These are phyloP conservation scores for Populus hybrid DNA, from an alignment of 441 rosid genomes.

Conservation along the genomic window DNA sequence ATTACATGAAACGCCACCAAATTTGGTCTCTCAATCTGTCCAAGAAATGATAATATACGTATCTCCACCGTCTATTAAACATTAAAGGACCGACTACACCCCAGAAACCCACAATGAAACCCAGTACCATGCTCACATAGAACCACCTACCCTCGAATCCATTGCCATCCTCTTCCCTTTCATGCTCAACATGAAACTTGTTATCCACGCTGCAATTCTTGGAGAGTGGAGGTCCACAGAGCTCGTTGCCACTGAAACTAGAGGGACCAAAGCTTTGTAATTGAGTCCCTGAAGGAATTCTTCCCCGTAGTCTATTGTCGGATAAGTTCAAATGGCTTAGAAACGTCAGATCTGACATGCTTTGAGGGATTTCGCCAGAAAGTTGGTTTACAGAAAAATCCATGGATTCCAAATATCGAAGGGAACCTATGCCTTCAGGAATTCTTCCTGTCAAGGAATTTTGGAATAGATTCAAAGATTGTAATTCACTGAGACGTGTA, in stretches of 20 bases:
- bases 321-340: slow-evolving; percentile 26
- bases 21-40: background rate
- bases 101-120: slow-evolving; percentile 28
- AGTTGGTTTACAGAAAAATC: slow-evolving; percentile 25
- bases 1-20: background rate
- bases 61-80: background rate
- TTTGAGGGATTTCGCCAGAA: slow-evolving; percentile 20
- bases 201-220: slow-evolving; percentile 1
- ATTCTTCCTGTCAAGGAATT: slow-evolving; percentile 10
- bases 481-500: background rate
- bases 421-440: slow-evolving; percentile 3
- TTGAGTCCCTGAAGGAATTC: slow-evolving; percentile 27
- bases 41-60: background rate
- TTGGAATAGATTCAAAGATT: slow-evolving; percentile 16
- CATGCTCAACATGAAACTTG: background rate
- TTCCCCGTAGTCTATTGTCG: slow-evolving; percentile 16
- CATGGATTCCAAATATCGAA: slow-evolving; percentile 21
- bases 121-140: slow-evolving; percentile 5
- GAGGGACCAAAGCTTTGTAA: slow-evolving; percentile 19
- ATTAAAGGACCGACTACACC: background rate
- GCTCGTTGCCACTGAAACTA: slow-evolving; percentile 10
- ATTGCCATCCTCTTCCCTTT: background rate
- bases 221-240: slow-evolving; percentile 28
- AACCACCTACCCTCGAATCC: background rate
- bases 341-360: slow-evolving; percentile 5